Evolutionary conservation across 495 filamentous ascomycete species (phyloP), one percentile per base, ranked within the genome.

Genomic region (Penicillium bialowiezense): DNA sequence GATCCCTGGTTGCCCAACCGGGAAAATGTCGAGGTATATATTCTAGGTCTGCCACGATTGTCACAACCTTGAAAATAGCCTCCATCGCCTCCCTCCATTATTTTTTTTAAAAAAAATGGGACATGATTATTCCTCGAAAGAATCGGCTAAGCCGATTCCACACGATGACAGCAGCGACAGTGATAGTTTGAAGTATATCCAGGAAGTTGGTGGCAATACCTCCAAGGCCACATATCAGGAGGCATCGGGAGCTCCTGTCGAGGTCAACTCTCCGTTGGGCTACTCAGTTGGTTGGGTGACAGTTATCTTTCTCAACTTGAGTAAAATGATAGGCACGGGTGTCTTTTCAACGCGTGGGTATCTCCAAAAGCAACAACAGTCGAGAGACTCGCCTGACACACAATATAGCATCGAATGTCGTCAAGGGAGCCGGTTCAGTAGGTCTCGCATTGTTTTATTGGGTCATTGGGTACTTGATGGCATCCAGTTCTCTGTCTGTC

Each of bases 311-410:
- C 60, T 87, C 20, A 86, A 86, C 49, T 54, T 87, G 20, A 81
- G 76, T 51, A 76, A 79, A 58, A 87, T 86, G 81, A 75, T 87
- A 45, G 83, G 83, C 0, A 85, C 82, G 0, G 82, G 83, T 10
- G 74, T 87, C 3, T 87, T 81, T 60, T 82, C 81, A 14, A 85
- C 82, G 6, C 82, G 80, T 83, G 41, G 55, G 79, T 62, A 18
- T 14, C 19, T 36, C 13, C 10, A 6, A 7, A 20, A 14, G 7
- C 5, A 10, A 2, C 10, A 10, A 26, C 4, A 15, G 6, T 19
- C 18, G 1, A 13, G 3, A 14, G 7, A 8, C 7, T 15, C 32
- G 14, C 35, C 23, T 48, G 0, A 48, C 6, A 14, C 1, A 3
- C 1, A 9, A 53, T 31, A 44, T 17, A 28, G 37, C 14, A 43